These are phyloP conservation scores for Stentor roeselii DNA, from an alignment of 73 alveolate species.

Conservation along the genomic window DNA sequence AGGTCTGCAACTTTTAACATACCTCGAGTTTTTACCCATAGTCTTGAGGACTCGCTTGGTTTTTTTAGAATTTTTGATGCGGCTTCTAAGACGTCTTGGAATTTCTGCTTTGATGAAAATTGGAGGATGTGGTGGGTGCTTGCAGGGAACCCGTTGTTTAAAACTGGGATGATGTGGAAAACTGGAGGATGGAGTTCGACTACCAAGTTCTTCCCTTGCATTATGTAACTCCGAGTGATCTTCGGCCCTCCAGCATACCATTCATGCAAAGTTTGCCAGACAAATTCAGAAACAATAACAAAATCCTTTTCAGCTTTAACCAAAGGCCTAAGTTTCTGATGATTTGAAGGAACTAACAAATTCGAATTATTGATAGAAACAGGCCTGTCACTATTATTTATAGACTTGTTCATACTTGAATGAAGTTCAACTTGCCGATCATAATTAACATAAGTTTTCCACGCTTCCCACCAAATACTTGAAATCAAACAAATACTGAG, in stretches of 20 bases:
- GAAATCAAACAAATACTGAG: constrained; percentile 28
- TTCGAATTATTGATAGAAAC: constrained; percentile 26
- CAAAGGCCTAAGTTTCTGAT: constrained; percentile 57
- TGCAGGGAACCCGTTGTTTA: background rate
- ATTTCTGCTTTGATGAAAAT: background rate
- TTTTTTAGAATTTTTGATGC: background rate
- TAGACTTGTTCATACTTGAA: background rate
- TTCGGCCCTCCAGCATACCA: constrained; percentile 87
- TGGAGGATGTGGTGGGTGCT: background rate
- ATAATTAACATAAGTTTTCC: constrained; percentile 44
- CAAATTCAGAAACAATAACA: constrained; percentile 61
- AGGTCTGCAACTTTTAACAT: background rate
- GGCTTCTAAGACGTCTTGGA: background rate
- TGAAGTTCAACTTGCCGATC: constrained; percentile 3
- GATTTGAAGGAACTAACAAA: constrained; percentile 55
- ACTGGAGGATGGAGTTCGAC: constrained; percentile 77
- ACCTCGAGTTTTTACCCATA: constrained; percentile 3
- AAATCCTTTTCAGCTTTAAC: constrained; percentile 62
- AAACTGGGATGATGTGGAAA: background rate
- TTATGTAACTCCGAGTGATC: constrained; percentile 60
- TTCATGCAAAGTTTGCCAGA: constrained; percentile 56
- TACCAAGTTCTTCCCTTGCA: constrained; percentile 40
- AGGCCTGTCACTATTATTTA: background rate
- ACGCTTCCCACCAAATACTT: constrained; percentile 47
- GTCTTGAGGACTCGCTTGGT: background rate